Base-by-base conservation (phyloP, 1,139 yeast genomes). In the Yamadazyma aaseri region DNA sequence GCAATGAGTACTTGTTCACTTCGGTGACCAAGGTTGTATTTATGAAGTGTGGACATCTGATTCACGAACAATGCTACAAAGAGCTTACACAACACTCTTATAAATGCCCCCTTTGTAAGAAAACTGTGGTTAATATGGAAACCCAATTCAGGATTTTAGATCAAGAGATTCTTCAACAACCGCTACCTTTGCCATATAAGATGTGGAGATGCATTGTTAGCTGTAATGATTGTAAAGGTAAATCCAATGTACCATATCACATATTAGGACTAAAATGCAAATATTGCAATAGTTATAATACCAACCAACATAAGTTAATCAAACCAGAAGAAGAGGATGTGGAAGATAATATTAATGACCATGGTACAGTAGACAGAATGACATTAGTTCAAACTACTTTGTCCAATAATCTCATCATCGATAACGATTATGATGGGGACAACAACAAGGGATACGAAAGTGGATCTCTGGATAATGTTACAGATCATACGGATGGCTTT, bases 31-130 rank as follows among this genome's bases (percentile, higher is more conserved):
- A 89, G 18, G 95, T 89, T 26, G 95, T 87, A 12, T 87, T 89
- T 56, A 87, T 90, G 96, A 75, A 78, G 32, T 90, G 97, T 59
- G 97, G 97, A 3, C 97, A 90, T 60, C 86, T 95, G 31, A 89
- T 90, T 41, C 97, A 90, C 60, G 89, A 87, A 53, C 56, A 61
- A 21, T 90, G 97, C 55, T 89, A 81, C 54, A 81, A 81, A 40
- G 92, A 86, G 46, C 79, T 85, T 55, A 77, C 87, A 13, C 74
- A 79, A 46, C 87, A 85, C 52, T 79, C 86, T 14, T 89, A 86
- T 65, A 86, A 86, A 55, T 90, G 97, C 57, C 97, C 97, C 1
- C 73, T 87, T 2, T 90, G 97, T 55, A 81, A 86, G 34, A 79
- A 86, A 45, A 82, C 96, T 0, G 77, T 90, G 29, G 71, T 84